A percentile compares a stretch with the other conserved stretches of the same genome.
Conservation (phyloP, 2,329 filamentous ascomycete species). For the Phoma sp. region DNA sequence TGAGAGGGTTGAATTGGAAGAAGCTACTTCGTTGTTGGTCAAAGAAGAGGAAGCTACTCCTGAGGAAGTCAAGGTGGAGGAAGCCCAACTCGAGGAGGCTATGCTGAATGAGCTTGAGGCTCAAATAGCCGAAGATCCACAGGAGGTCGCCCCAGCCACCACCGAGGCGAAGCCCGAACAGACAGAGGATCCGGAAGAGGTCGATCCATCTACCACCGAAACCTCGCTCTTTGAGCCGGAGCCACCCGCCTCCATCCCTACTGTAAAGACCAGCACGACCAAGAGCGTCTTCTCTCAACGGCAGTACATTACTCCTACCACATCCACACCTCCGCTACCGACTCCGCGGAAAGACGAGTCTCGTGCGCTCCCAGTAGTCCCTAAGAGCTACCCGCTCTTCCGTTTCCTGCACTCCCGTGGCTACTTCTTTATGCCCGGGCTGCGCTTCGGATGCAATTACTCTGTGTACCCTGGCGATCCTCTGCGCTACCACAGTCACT, state of each 20-base stretch:
- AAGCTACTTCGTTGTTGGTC: constrained; percentile 2
- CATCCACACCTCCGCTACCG: constrained; percentile 50
- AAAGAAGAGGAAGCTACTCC: neutral
- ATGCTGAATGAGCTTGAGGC: constrained; percentile 12
- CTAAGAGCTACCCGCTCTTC: constrained; percentile 73
- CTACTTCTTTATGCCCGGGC: constrained; percentile 88
- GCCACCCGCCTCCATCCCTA: constrained; percentile 17
- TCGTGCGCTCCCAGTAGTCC: constrained; percentile 44
- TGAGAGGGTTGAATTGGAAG: neutral
- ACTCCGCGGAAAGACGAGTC: constrained; percentile 20
- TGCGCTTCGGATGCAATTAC: constrained; percentile 94
- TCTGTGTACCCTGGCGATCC: constrained; percentile 96
- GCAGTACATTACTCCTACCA: constrained; percentile 54
- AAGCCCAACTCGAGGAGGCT: constrained; percentile 1
- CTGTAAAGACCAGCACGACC: constrained; percentile 10
- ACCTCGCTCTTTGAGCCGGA: constrained; percentile 36
- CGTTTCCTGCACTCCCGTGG: constrained; percentile 77
- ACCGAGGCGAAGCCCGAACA: neutral
- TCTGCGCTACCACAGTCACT: constrained; percentile 93
- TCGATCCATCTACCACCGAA: constrained; percentile 2
- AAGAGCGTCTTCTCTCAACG: constrained; percentile 29
- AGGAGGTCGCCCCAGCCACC: neutral
- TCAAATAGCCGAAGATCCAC: neutral
- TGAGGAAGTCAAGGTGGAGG: neutral
- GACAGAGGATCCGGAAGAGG: neutral